phyloP scores from a whole-genome alignment of 2,329 filamentous ascomycete species.

The Niveomyces coronatus region DNA sequence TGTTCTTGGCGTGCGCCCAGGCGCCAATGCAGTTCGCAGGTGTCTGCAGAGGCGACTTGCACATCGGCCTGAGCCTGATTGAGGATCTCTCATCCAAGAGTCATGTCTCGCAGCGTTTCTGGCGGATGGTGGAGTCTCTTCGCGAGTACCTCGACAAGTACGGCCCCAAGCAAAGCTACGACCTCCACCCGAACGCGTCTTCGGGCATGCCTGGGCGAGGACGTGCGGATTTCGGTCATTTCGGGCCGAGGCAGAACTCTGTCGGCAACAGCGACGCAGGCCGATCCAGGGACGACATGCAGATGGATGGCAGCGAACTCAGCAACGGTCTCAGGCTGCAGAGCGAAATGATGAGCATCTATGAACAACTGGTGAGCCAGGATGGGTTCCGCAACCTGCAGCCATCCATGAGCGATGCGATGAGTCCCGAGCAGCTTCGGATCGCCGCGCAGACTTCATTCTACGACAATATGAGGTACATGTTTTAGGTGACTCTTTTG shows the following conservation, averaged over 20 bases:
- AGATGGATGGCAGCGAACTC: too few relatives aligned
- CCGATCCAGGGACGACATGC: too few relatives aligned
- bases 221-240: too few relatives aligned
- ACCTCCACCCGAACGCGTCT: slow-evolving; percentile 41
- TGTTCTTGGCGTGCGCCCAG: slow-evolving; percentile 69
- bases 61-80: slow-evolving; percentile 65
- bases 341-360: neutral
- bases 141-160: slow-evolving; percentile 63
- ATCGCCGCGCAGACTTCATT: neutral
- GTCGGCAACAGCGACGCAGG: too few relatives aligned
- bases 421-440: slow-evolving; percentile 2
- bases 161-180: slow-evolving; percentile 41
- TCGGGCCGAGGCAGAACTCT: too few relatives aligned
- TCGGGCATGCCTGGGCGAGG: slow-evolving; percentile 42
- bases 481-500: neutral
- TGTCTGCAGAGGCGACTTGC: slow-evolving; percentile 64
- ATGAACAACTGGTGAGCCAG: neutral
- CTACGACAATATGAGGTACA: slow-evolving; percentile 1
- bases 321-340: neutral
- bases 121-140: slow-evolving; percentile 60
- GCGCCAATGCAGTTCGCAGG: slow-evolving; percentile 61
- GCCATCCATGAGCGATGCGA: neutral
- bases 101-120: slow-evolving; percentile 62
- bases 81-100: slow-evolving; percentile 62
- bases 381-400: slow-evolving; percentile 2